Base-by-base conservation (phyloP, 169 alveolate species). In the Theileria orientalis region DNA sequence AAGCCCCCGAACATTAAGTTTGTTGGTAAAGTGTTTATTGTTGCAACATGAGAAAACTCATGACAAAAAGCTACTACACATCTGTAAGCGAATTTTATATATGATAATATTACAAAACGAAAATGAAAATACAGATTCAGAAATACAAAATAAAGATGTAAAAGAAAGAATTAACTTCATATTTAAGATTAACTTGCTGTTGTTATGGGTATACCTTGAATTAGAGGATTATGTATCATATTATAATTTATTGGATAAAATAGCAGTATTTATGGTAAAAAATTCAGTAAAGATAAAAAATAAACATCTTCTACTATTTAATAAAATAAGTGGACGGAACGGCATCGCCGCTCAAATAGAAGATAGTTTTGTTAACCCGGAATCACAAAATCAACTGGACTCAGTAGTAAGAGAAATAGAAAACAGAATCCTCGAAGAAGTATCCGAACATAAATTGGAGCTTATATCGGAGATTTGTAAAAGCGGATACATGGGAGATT, bases 1-100 rank as follows among this genome's bases (percentile, higher is more conserved):
- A 8, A 32, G 68, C 7, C 74, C 63, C 2, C n/a, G 25, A 64
- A 25, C 74, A 57, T 46, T 64, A 29, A 64, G 47, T 32, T 40
- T 64, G 47, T 37, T 64, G 16, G 57, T 16, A 2, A 64, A 35
- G 35, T 40, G 68, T 11, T 16, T 46, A 44, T 40, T 54, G 2
- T 44, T 64, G 9, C 21, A 64, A 46, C 27, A 64, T 64, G 60
- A 46, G 27, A 32, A 29, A 14, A 64, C 40, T 46, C 21, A 64
- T 25, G 27, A 64, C 63, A 37, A 64, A 64, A 46, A 29, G 40
- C 8, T 64, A 32, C 8, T 32, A 11, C 27, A 32, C 16, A 37
- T 44, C 7, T 9, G 21, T 19, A 64, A 46, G 19, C 63, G 19
- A 9, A 25, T 64, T 42, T 64, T 64, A 37, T 1, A 64, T 51